Evolutionary conservation across 164 flowering plant genomes (phyloP), one percentile per base, ranked within the genome.

Genomic region (Annona squamosa): DNA sequence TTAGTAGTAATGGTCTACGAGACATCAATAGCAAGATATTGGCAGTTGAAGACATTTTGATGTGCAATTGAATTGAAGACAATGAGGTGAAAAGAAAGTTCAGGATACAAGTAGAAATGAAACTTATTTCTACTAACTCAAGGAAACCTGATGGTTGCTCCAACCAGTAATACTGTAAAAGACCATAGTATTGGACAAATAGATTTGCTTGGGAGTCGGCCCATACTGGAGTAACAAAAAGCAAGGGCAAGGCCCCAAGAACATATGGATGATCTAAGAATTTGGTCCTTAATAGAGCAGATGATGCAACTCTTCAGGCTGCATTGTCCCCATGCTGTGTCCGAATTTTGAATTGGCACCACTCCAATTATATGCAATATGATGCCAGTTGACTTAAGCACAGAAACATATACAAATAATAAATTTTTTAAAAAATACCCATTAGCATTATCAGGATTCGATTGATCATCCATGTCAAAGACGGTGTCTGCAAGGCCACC

Each of bases 401-500:
- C 18, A 63, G 19, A 26, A 19, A 63, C 16, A 63, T 17, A 6
- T 26, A 63, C 41, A n/a, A 45, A 68, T 68, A 9, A 68, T 9
- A 1, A 26, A 46, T 13, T 4, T 16, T 4, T 4, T 46, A 57
- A 56, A 12, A 3, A 48, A 63, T 87, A 87, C 91, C 91, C 91
- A 72, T 88, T 88, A 10, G 86, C 88, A 71, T 72, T 77, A 19
- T 84, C 85, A 62, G 26, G 71, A 70, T 86, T 82, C 59, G 82
- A 79, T 45, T 78, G 79, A 77, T 86, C 90, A 81, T 89, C 92
- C 79, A 89, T 75, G 82, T 89, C 92, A 72, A 86, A 86, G 47
- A 89, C 87, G 0, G 90, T 89, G 76, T 89, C 92, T 46, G 89
- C 92, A 77, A 89, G 89, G 65, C 92, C 92, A 69, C 92, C 90